Base-by-base conservation (phyloP, 2,329 filamentous ascomycete species). In the Sporothrix humicola region DNA sequence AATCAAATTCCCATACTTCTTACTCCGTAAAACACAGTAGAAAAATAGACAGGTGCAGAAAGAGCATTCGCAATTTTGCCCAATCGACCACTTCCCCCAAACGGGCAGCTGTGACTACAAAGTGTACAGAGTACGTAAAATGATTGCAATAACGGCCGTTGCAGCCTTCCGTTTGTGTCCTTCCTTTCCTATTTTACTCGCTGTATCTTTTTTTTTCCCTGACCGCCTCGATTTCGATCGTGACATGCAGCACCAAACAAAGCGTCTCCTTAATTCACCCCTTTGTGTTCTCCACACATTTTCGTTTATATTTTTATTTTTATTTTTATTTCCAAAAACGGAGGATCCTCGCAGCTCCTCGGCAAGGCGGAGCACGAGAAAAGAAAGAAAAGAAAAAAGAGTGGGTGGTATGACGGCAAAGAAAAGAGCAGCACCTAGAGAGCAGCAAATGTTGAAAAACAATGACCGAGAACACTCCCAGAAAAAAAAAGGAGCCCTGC, bases 361-460 rank as follows among this genome's bases (percentile, higher is more conserved):
- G 56, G 56, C 56, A 37, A 59, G 4, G 26, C 15, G 56, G 23
- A 59, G 23, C 13, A 7, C 31, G 7, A 13, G n/a, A 37, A 54
- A 20, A 54, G 20, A 23, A 54, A 48, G 46, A 48, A 48, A 48
- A 48, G 46, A 48, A 48, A 48, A 48, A 58, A 58, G 54, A 58
- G 26, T 59, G 15, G 15, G 58, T 20, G 58, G 58, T 44, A 63
- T 63, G 58, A 63, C 58, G 58, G 42, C 31, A 20, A 44, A n/a
- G 58, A 20, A 13, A 17, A 15, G 5, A 15, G 44, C 15, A 63
- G 6, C 20, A 15, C 9, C 10, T 4, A 48, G 42, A 13, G n/a
- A 48, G 23, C 46, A 44, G 1, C 42, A 13, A 65, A 46, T 65
- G 58, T 44, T 44, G 58, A 65, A 46, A 65, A 46, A 23, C 12